Conservation (phyloP, 2,329 filamentous ascomycete species). For the Phaeosphaeriaceae sp. region DNA sequence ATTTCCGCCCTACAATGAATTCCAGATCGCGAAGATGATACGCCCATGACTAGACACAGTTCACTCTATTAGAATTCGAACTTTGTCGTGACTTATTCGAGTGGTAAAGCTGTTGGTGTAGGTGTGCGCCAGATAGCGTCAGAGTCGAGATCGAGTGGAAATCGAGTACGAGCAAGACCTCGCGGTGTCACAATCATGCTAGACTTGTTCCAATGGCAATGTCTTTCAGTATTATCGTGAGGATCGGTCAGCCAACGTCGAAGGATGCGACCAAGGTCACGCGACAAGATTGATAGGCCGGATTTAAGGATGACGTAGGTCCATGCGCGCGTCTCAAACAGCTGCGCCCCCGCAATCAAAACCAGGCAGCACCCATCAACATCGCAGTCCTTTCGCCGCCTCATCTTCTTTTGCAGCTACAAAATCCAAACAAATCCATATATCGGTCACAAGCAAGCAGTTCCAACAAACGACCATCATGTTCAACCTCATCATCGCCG, state of each 20-base stretch:
- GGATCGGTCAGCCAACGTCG: background rate
- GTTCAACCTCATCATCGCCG: constrained; percentile 45
- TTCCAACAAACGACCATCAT: constrained; percentile 24
- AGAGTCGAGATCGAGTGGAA: no score
- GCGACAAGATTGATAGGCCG: constrained; percentile 1
- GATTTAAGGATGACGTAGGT: constrained; percentile 20
- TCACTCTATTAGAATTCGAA: background rate
- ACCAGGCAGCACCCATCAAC: constrained; percentile 16
- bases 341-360: constrained; percentile 6
- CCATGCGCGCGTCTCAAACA: constrained; percentile 15
- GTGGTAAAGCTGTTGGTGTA: background rate
- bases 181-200: background rate
- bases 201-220: background rate
- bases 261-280: constrained; percentile 3
- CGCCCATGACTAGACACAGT: no score
- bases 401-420: background rate
- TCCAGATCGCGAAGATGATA: no score
- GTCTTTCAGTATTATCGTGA: background rate
- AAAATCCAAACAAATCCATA: background rate
- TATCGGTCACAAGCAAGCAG: background rate
- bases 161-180: background rate
- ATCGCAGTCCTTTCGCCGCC: background rate
- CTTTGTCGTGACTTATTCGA: background rate
- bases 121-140: background rate
- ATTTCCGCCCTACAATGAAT: no score